Evolutionary conservation across 768 basidiomycete species (phyloP), one percentile per base, ranked within the genome.

Genomic region (Boletus pseudopeckii): DNA sequence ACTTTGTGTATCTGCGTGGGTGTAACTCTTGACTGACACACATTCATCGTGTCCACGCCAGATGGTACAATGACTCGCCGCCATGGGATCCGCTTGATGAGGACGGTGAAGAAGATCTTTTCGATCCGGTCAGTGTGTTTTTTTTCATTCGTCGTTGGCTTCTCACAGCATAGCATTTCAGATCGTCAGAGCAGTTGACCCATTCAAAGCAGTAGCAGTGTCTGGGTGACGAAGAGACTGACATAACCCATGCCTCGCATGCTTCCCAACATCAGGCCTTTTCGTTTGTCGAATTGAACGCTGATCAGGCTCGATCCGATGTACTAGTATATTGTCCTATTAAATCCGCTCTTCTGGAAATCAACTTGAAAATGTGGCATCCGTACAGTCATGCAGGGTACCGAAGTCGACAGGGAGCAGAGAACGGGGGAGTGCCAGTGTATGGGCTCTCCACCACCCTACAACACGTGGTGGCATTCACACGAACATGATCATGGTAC

Each of bases 31-130:
- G 17, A 40, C 15, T 54, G 42, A 58, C 26, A 14, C 7, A 20
- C 4, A 13, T n/a, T 18, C 28, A 5, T 33, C 13, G 17, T 13
- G n/a, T 40, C 17, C n/a, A 20, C 7, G 10, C 9, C 26, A 70
- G 66, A 11, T 68, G 66, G 66, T 45, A 33, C 46, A 26, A 36
- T 18, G 60, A 53, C 28, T 10, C 28, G 7, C 42, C 55, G 3
- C 68, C 66, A 17, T 70, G 68, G 66, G 58, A 63, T 4, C 66
- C 66, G 1, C 60, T 68, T 14, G 61, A 68, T 11, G 60, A 60
- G 28, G 66, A 70, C 2, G 65, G 66, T 8, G 48, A 6, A 2
- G 60, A 68, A 34, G 68, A 67, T 43, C 52, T 30, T 2, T 48
- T 64, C 5, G 61, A 57, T 34, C 33, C 46, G 9, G 64, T 65